Conservation (phyloP, 148 eudicot species). For the Pouteria glomerata region DNA sequence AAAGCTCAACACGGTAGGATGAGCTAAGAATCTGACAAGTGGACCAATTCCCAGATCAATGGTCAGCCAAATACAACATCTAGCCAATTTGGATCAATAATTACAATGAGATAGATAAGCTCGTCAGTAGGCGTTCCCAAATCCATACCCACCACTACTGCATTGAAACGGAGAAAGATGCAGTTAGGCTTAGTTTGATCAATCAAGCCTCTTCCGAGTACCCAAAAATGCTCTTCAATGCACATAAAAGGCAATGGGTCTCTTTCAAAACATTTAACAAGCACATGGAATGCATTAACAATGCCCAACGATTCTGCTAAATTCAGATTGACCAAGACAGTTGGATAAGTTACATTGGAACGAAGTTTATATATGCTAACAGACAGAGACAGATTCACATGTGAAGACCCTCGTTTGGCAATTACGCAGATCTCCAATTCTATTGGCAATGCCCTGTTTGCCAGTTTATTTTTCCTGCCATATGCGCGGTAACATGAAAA, state of each 20-base stretch:
- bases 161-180: neutral
- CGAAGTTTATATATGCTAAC: too few relatives aligned
- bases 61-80: slow-evolving; percentile 62
- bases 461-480: too few relatives aligned
- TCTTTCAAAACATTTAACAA: slow-evolving; percentile 5
- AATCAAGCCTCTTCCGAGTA: neutral
- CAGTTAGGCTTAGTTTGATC: neutral
- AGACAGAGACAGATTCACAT: too few relatives aligned
- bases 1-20: slow-evolving; percentile 79
- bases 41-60: slow-evolving; percentile 90
- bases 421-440: too few relatives aligned
- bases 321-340: neutral
- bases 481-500: too few relatives aligned
- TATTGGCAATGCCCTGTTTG: too few relatives aligned
- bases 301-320: neutral
- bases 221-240: neutral
- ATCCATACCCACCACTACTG: neutral
- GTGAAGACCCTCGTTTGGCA: too few relatives aligned
- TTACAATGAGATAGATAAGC: neutral
- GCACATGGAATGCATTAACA: slow-evolving; percentile 2
- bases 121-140: neutral
- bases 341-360: neutral
- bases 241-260: neutral
- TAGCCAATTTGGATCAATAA: neutral
- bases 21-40: slow-evolving; percentile 92